Percentiles rank a stretch among this genome's conserved stretches.
Evolutionary conservation across 768 basidiomycete genomes (phyloP).

Genomic region (Auriscalpium vulgare): DNA sequence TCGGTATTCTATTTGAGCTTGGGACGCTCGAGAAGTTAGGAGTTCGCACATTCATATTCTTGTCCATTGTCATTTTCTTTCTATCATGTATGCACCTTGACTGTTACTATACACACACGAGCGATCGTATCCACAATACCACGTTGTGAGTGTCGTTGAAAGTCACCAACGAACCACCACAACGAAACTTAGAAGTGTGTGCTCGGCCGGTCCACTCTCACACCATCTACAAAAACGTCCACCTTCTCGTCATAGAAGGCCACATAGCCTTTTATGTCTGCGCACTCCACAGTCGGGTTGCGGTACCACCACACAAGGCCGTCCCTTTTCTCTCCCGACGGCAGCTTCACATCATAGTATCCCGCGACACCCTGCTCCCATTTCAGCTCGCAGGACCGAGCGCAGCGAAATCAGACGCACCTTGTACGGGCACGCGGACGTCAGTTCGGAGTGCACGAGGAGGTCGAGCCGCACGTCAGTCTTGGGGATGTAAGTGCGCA

Average conservation of each 20-base stretch:
- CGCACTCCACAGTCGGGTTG: conserved; percentile 41
- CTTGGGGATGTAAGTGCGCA: conserved; percentile 55
- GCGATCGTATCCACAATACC: no score
- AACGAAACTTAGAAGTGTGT: neutral
- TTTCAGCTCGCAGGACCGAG: neutral
- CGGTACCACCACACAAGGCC: conserved; percentile 63
- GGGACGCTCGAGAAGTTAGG: no score
- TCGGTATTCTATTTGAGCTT: no score
- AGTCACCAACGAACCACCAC: neutral
- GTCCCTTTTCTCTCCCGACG: conserved; percentile 32
- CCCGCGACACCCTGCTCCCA: conserved; percentile 44
- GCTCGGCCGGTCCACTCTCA: conserved; percentile 33
- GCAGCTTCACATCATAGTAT: conserved; percentile 45
- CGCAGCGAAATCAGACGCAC: conserved; percentile 21
- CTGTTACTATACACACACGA: no score
- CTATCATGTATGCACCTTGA: no score
- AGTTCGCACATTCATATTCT: no score
- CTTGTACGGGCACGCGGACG: conserved; percentile 57
- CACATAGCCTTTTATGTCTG: conserved; percentile 40
- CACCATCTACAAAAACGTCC: conserved; percentile 55
- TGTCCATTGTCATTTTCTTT: no score
- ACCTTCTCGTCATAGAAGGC: conserved; percentile 65
- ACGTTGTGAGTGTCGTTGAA: no score
- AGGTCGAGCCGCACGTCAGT: conserved; percentile 45
- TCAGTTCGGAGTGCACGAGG: conserved; percentile 38